Base-by-base conservation (phyloP, 2,329 filamentous ascomycete genomes). In the Cucurbitaria berberidis region DNA sequence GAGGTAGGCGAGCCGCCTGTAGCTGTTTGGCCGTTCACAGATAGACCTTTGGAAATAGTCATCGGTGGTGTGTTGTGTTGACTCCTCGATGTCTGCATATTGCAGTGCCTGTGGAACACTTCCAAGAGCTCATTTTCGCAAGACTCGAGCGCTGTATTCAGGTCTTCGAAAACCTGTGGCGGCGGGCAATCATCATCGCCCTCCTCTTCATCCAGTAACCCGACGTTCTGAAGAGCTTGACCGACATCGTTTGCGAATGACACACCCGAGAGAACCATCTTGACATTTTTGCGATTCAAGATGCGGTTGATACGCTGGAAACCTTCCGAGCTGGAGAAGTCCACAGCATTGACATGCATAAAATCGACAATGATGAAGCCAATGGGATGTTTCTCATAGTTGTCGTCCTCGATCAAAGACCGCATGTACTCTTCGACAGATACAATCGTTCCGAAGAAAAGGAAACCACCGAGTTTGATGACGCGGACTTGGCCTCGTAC, bases 361-460 rank as follows among this genome's bases (percentile, higher is more conserved):
- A 99, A 84, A 70, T 99, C 95, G 34, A 99, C 81, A 16, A 99
- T 86, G 36, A 99, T 81, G 72, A 92, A 99, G 61, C 91, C 89
- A 70, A 98, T 95, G 0, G 93, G 92, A 46, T 87, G 84, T 60
- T 85, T 80, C 22, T 81, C 80, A 70, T 97, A 98, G 2, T 87
- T 84, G 56, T 93, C 87, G 26, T 96, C 91, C 24, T 93, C 88
- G 41, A 98, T 87, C 27, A 98, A 78, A 3, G 82, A 86, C 19
- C 93, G 86, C 56, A 98, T 93, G 59, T 89, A 89, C 58, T 91
- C 89, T 74, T 99, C 95, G 0, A 99, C 93, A 42, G 91, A 91
- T 47, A 97, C 93, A 60, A 99, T 96, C 2, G 93, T 98, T 15
- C 95, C 95, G 64, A 99, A 99, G 80, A 99, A 99, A n/a, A 99